Conservation (phyloP, 23 red algal species). For the Gracilaria caudata region DNA sequence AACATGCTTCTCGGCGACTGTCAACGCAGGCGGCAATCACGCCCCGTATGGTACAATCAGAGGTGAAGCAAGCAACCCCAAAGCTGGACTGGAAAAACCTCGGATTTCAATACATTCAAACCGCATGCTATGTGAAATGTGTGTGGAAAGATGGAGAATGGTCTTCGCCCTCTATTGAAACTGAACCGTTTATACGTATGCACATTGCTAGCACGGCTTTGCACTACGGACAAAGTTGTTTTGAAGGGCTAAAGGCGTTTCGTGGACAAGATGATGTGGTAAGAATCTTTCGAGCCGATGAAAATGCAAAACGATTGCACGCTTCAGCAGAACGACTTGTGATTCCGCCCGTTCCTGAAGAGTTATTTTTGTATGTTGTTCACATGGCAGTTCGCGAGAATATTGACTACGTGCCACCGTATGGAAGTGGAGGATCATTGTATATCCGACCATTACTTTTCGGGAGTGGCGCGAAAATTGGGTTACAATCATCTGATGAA, state of each 20-base stretch:
- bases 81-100: slow-evolving; percentile 84
- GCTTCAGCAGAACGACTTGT: slow-evolving; percentile 69
- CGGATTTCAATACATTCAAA: slow-evolving; percentile 87
- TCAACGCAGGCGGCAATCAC: background rate
- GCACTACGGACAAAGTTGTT: slow-evolving; percentile 93
- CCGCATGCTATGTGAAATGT: slow-evolving; percentile 75
- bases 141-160: slow-evolving; percentile 76
- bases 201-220: slow-evolving; percentile 91
- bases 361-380: slow-evolving; percentile 86
- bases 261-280: slow-evolving; percentile 70
- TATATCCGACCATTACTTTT: slow-evolving; percentile 96
- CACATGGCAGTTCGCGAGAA: slow-evolving; percentile 83
- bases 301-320: slow-evolving; percentile 88
- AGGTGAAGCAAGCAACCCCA: background rate
- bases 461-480: slow-evolving; percentile 89
- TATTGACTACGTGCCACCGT: slow-evolving; percentile 86
- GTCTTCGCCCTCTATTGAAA: slow-evolving; percentile 20
- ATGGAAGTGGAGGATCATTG: slow-evolving; percentile 86
- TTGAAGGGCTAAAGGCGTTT: slow-evolving; percentile 98
- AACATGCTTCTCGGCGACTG: background rate
- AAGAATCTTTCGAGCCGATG: slow-evolving; percentile 86
- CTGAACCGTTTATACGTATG: slow-evolving; percentile 67
- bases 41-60: slow-evolving; percentile 20
- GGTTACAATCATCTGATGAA: slow-evolving; percentile 88
- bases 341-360: slow-evolving; percentile 80